Base-by-base conservation (phyloP, 176 grass and related monocot species). In the Alloteropsis semialata region DNA sequence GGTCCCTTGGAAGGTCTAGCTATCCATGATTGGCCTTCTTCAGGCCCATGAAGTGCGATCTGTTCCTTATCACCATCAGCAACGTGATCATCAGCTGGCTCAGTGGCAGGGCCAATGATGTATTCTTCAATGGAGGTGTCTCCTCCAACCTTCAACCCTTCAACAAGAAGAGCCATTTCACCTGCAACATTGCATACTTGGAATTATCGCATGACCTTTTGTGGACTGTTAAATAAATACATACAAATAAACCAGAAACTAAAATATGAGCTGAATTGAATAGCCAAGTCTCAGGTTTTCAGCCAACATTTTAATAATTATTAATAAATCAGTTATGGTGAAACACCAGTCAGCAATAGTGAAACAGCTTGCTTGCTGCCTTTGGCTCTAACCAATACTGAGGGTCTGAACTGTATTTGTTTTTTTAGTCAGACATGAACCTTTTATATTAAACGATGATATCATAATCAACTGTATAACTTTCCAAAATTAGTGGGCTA, bases 111-210 rank as follows among this genome's bases (percentile, higher is more conserved):
- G 66, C 92, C 95, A 45, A 97, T 97, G 70, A 94, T 94, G 83
- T 97, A 97, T 75, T 94, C 95, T 77, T 97, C 95, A 78, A 97
- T 88, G 13, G 90, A 85, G 58, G 90, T 92, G 45, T 97, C 95
- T 24, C 41, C 84, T 22, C 95, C 88, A 68, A 97, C 92, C 32
- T 86, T 86, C 90, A 97, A 92, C 30, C 95, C 95, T 88, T 97
- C 95, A 37, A 94, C 92, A 69, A 97, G 92, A 86, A 97, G 92
- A 42, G 95, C 88, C 90, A 97, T 89, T 81, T 97, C 95, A 77
- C 92, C 95, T 97, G 86, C 65, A 8, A 44, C 88, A 56, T 87
- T 82, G 22, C 43, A 89, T 74, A 49, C 72, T 49, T 66, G 12
- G 46, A 45, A 78, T 49, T 21, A 78, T 77, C 49, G 18, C 5